Evolutionary conservation across 306 rosid species (phyloP), one percentile per base, ranked within the genome.

Genomic region (Vigna unguiculata): DNA sequence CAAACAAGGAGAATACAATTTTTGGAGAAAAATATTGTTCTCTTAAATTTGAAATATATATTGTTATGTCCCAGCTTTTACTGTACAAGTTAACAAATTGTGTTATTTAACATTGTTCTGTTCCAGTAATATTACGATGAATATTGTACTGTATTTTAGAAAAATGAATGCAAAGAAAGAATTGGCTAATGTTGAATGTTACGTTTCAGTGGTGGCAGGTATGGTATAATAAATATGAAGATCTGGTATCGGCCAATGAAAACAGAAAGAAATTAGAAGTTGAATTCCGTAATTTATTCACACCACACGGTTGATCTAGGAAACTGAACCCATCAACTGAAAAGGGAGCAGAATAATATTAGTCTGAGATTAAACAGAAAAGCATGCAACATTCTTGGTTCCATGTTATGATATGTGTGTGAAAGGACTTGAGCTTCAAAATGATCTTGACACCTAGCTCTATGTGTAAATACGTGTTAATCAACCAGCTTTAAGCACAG

Each of bases 381-480:
- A 67, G 49, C 80, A 74, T 67, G 75, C 78, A 79, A 79, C 68
- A 63, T 61, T 75, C 84, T 61, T 30, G 74, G 51, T 63, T 76
- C 63, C 64, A 45, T 34, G 52, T 19, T 21, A 28, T 66, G 76
- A 58, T 59, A 61, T 59, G 20, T 28, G 32, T 28, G 32, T 34
- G 83, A 78, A 78, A 74, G 21, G 83, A 83, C 80, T 52, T 65
- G 22, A 61, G 75, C 41, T 64, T 77, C 40, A 64, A 57, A 64
- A 64, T 52, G 70, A 68, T 74, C 78, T n/a, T 21, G 80, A 83
- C 78, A 61, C 43, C 72, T 71, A 30, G 41, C 34, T 75, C 34
- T 75, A 13, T 46, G 4, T 46, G 60, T 60, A 53, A 53, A 60
- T 77, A 68, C 79, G 83, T 61, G 78, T 74, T 74, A 62, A 68